Percentiles rank a stretch among this genome's conserved stretches.
Conservation (phyloP, 2,329 filamentous ascomycete genomes). For the Pyricularia sp. region DNA sequence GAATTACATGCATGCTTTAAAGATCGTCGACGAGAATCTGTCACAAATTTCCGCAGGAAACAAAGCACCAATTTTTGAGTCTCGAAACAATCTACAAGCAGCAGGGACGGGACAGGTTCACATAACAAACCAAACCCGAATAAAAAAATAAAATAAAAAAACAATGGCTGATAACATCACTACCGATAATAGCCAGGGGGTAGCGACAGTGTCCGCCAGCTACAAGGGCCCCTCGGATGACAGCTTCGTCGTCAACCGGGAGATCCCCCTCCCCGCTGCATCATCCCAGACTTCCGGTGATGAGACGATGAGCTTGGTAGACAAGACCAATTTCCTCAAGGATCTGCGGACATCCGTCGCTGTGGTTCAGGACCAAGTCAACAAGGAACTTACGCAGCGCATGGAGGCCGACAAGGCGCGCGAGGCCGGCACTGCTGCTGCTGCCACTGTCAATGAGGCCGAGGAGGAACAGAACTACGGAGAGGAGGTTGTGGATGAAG, state of each 20-base stretch:
- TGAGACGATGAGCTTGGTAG: slow-evolving; percentile 18
- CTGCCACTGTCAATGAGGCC: slow-evolving; percentile 31
- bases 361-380: slow-evolving; percentile 52
- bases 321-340: slow-evolving; percentile 47
- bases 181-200: neutral
- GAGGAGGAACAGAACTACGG: slow-evolving; percentile 71
- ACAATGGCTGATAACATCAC: slow-evolving; percentile 2
- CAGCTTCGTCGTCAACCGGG: slow-evolving; percentile 29
- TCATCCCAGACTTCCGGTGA: neutral
- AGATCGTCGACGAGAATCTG: neutral
- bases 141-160: neutral
- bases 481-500: slow-evolving; percentile 62
- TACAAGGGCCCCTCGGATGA: slow-evolving; percentile 41
- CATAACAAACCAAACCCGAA: neutral
- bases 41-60: neutral
- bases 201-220: slow-evolving; percentile 26
- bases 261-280: slow-evolving; percentile 16
- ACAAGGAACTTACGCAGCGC: slow-evolving; percentile 55
- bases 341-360: slow-evolving; percentile 43
- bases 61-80: neutral
- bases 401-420: slow-evolving; percentile 61
- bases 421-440: slow-evolving; percentile 19
- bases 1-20: neutral
- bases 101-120: neutral
- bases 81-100: neutral